phyloP scores from a whole-genome alignment of 2,329 filamentous ascomycete species.

The Aspergillus sp. region DNA sequence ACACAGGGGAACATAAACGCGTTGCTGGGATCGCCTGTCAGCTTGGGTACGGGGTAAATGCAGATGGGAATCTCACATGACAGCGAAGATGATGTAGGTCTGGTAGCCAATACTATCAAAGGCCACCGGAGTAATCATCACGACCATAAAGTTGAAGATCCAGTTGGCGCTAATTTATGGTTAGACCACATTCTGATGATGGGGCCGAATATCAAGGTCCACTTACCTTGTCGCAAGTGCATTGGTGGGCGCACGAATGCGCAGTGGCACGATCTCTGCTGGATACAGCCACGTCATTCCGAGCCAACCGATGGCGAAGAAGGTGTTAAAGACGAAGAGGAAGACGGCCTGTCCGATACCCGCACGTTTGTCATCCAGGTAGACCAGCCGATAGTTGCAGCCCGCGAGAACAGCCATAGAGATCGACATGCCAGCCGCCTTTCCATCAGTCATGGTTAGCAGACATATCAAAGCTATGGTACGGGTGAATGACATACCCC shows the following conservation, averaged over 20 bases:
- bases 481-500: constrained; percentile 58
- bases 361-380: constrained; percentile 31
- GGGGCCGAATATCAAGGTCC: constrained; percentile 61
- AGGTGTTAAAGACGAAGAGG: constrained; percentile 66
- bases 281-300: constrained; percentile 57
- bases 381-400: constrained; percentile 26
- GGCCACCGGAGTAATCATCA: constrained; percentile 63
- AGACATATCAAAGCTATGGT: not conserved
- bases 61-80: constrained; percentile 41
- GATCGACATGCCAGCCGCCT: constrained; percentile 58
- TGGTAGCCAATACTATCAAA: constrained; percentile 54
- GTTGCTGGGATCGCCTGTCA: constrained; percentile 57
- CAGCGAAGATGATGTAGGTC: constrained; percentile 57
- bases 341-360: constrained; percentile 41
- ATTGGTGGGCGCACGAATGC: constrained; percentile 61
- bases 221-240: constrained; percentile 60
- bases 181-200: constrained; percentile 50
- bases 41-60: constrained; percentile 49
- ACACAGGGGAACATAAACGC: constrained; percentile 55
- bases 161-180: constrained; percentile 58
- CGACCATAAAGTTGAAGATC: constrained; percentile 62
- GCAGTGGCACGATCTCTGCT: constrained; percentile 52
- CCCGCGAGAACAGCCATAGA: constrained; percentile 62
- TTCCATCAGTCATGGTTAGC: constrained; percentile 49
- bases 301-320: constrained; percentile 64